phyloP scores from a whole-genome alignment of 2,329 filamentous ascomycete genomes.

The Bipolaris victoriae region DNA sequence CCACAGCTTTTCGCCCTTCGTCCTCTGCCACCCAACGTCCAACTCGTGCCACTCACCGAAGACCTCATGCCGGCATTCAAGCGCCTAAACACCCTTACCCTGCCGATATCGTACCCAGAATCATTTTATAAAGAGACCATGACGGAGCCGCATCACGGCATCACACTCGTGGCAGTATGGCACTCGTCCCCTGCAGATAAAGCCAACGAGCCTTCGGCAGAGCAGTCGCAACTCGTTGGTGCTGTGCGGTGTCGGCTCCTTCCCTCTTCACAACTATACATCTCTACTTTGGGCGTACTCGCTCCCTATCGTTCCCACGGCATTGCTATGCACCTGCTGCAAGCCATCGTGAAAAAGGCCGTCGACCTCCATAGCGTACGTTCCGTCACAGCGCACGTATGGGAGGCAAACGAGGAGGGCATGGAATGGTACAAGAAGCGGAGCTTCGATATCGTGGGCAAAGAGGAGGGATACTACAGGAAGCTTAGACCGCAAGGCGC shows the following conservation, averaged over 20 bases:
- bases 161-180: slow-evolving; percentile 67
- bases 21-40: slow-evolving; percentile 57
- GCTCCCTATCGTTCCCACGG: slow-evolving; percentile 65
- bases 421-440: slow-evolving; percentile 66
- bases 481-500: slow-evolving; percentile 63
- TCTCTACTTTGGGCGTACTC: slow-evolving; percentile 65
- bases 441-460: slow-evolving; percentile 60
- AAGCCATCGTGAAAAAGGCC: slow-evolving; percentile 53
- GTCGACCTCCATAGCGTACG: slow-evolving; percentile 58
- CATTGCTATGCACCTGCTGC: slow-evolving; percentile 62
- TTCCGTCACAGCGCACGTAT: slow-evolving; percentile 67
- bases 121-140: slow-evolving; percentile 67
- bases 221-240: slow-evolving; percentile 51
- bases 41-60: slow-evolving; percentile 59
- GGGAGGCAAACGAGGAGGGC: slow-evolving; percentile 66
- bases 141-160: slow-evolving; percentile 58
- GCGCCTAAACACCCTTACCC: slow-evolving; percentile 62
- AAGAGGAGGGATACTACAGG: slow-evolving; percentile 65
- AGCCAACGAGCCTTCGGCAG: slow-evolving; percentile 6
- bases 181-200: slow-evolving; percentile 39
- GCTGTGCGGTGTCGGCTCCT: slow-evolving; percentile 57
- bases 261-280: slow-evolving; percentile 58
- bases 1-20: slow-evolving; percentile 36
- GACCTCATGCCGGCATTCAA: slow-evolving; percentile 62
- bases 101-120: slow-evolving; percentile 67